Evolutionary conservation across 768 basidiomycete species (phyloP).

Genomic region (Naganishia vishniacii): DNA sequence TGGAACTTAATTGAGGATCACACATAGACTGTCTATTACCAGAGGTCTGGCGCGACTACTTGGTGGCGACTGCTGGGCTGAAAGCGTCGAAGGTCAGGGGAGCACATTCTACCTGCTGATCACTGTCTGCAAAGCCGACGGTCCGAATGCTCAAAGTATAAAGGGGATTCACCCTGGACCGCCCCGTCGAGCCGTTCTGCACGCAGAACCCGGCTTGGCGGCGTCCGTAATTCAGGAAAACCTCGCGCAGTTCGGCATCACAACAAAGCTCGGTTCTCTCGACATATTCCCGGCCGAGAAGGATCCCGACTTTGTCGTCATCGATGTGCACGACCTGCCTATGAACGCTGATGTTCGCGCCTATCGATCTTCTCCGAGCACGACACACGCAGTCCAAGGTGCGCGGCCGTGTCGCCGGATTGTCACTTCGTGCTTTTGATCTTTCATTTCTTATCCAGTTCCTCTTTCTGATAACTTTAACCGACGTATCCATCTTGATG

Average conservation of each 20-base stretch:
- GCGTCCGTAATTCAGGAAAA: neutral
- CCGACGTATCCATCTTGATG: constrained; percentile 31
- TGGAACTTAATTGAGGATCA: neutral
- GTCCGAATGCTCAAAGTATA: neutral
- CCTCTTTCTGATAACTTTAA: constrained; percentile 33
- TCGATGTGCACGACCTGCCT: constrained; percentile 3
- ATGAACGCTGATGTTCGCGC: neutral
- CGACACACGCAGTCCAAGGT: constrained; percentile 11
- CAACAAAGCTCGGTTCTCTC: neutral
- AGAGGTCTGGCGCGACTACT: constrained; percentile 35
- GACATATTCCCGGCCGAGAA: neutral
- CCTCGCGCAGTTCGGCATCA: constrained; percentile 5
- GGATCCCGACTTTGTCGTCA: constrained; percentile 1
- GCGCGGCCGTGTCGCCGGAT: neutral
- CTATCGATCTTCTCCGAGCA: neutral
- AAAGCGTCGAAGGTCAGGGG: constrained; percentile 39
- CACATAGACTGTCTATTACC: constrained; percentile 34
- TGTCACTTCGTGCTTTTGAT: neutral
- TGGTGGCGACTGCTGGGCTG: constrained; percentile 37
- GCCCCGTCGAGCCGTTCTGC: neutral
- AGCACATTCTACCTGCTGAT: constrained; percentile 38
- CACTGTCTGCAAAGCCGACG: constrained; percentile 5
- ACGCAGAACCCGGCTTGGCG: neutral
- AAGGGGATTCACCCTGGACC: neutral
- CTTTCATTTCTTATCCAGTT: constrained; percentile 27